These are phyloP conservation scores for Gymnopilus dilepis DNA, from an alignment of 768 basidiomycete genomes.

Conservation along the genomic window DNA sequence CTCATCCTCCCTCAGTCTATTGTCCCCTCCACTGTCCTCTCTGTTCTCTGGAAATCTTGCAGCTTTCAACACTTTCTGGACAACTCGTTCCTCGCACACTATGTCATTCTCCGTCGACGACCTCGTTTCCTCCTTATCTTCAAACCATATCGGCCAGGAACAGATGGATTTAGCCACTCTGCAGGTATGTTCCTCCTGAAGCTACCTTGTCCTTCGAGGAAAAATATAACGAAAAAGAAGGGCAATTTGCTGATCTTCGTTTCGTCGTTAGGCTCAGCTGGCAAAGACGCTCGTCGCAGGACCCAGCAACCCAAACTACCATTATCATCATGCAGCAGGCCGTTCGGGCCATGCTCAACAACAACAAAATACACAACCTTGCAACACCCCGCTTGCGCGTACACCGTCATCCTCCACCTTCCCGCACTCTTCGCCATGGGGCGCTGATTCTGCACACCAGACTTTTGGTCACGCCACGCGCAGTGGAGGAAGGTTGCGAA, in stretches of 20 bases:
- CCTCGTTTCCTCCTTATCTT: conserved; percentile 19
- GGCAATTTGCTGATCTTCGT: background rate
- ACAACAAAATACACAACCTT: background rate
- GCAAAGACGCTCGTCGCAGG: conserved; percentile 7
- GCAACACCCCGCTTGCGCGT: conserved; percentile 9
- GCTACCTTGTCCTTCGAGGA: background rate
- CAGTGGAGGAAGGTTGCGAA: background rate
- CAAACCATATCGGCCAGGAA: conserved; percentile 20
- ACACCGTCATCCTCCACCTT: conserved; percentile 11
- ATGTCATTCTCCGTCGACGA: conserved; percentile 16
- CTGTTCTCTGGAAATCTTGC: background rate
- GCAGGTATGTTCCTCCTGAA: conserved; percentile 4
- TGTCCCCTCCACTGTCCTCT: background rate
- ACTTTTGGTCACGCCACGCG: background rate
- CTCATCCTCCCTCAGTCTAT: background rate
- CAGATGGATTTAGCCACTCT: conserved; percentile 14
- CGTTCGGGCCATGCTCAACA: background rate
- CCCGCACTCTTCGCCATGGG: background rate
- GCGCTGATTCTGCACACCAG: background rate
- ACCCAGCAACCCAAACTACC: background rate
- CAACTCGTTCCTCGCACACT: background rate
- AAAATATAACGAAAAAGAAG: background rate
- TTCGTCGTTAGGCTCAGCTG: conserved; percentile 10
- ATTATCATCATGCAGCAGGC: background rate
- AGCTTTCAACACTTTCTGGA: background rate